Evolutionary conservation across 2,329 filamentous ascomycete genomes (phyloP).

Genomic region (Basipetospora chlamydospora): DNA sequence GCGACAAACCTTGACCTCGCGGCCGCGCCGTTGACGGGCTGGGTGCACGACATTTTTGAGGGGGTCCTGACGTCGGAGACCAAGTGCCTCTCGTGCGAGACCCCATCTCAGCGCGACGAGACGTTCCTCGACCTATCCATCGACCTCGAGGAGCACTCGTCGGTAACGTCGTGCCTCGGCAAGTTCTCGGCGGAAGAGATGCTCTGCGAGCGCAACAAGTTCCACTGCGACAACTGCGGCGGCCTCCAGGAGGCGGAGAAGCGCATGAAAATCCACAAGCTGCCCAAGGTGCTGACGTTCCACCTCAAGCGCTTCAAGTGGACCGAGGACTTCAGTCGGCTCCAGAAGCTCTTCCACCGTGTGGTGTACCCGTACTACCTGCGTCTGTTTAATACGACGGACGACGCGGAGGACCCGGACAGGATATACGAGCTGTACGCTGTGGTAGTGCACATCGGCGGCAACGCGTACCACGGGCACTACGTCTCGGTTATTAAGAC

Average conservation of each 20-base stretch:
- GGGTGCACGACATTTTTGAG: slow-evolving; percentile 97
- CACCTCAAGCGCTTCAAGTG: slow-evolving; percentile 98
- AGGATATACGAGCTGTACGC: slow-evolving; percentile 92
- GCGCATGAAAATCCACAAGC: slow-evolving; percentile 94
- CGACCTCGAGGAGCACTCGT: slow-evolving; percentile 87
- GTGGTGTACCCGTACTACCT: slow-evolving; percentile 96
- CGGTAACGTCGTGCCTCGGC: slow-evolving; percentile 83
- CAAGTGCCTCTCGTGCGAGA: slow-evolving; percentile 91
- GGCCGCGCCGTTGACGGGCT: slow-evolving; percentile 39
- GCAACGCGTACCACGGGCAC: slow-evolving; percentile 92
- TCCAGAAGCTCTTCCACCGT: slow-evolving; percentile 93
- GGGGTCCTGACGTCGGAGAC: slow-evolving; percentile 91
- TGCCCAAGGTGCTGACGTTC: slow-evolving; percentile 81
- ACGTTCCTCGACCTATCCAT: slow-evolving; percentile 93
- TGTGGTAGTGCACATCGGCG: slow-evolving; percentile 92
- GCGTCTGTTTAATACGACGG: slow-evolving; percentile 92
- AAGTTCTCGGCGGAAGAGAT: slow-evolving; percentile 98
- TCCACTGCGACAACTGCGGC: slow-evolving; percentile 94
- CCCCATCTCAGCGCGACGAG: slow-evolving; percentile 86
- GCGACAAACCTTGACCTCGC: neutral
- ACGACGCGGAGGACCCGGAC: slow-evolving; percentile 87
- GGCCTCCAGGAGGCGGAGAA: slow-evolving; percentile 96
- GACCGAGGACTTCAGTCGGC: slow-evolving; percentile 80
- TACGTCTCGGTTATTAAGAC: slow-evolving; percentile 98
- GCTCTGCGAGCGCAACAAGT: slow-evolving; percentile 96